Evolutionary conservation across 2,329 filamentous ascomycete species (phyloP).

Genomic region (Trichophyton mentagrophytes): DNA sequence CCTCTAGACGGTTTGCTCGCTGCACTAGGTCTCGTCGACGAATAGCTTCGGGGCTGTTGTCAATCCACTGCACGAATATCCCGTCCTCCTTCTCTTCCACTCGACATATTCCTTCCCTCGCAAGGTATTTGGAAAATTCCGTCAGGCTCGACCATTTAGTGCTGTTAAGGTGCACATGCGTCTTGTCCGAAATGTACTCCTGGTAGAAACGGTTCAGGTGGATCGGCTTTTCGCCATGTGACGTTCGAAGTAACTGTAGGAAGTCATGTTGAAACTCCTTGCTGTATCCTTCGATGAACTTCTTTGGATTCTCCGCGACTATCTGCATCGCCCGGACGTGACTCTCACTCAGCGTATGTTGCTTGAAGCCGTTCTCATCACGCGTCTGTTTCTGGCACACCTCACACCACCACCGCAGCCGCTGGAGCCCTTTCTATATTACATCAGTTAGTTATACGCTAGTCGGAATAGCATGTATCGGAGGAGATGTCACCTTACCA

Average conservation of each 20-base stretch:
- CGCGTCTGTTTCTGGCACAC: constrained; percentile 64
- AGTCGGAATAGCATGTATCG: background rate
- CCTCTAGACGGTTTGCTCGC: constrained; percentile 76
- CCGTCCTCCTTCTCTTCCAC: constrained; percentile 84
- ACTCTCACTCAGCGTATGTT: constrained; percentile 67
- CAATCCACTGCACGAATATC: constrained; percentile 76
- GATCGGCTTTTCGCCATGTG: constrained; percentile 50
- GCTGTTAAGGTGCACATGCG: constrained; percentile 87
- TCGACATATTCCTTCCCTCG: constrained; percentile 71
- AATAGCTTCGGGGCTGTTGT: constrained; percentile 78
- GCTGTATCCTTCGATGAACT: constrained; percentile 69
- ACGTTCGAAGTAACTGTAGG: constrained; percentile 59
- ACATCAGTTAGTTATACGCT: background rate
- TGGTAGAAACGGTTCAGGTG: constrained; percentile 35
- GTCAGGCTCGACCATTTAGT: constrained; percentile 81
- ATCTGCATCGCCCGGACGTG: constrained; percentile 84
- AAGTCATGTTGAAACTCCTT: constrained; percentile 74
- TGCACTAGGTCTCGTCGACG: constrained; percentile 72
- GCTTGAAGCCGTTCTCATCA: constrained; percentile 85
- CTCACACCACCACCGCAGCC: constrained; percentile 79
- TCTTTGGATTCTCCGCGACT: constrained; percentile 76
- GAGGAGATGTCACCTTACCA: background rate
- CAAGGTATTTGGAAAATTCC: constrained; percentile 78
- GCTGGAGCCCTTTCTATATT: constrained; percentile 1
- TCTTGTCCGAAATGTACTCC: constrained; percentile 75